A percentile compares a stretch with the other conserved stretches of the same genome.
phyloP scores from a whole-genome alignment of 768 basidiomycete genomes.

The Flagelloscypha sp. region DNA sequence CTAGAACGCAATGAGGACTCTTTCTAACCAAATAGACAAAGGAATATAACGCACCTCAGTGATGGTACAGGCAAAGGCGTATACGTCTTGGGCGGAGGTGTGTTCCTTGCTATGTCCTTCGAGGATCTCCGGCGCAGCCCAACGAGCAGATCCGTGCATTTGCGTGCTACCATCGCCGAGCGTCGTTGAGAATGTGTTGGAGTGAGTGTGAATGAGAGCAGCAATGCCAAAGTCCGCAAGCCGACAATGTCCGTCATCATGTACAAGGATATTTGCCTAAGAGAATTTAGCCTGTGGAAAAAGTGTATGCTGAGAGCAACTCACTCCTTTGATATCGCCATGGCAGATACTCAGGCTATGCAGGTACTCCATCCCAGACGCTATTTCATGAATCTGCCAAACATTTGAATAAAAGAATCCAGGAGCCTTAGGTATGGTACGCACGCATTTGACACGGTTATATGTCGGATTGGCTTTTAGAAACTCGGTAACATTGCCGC shows the following conservation, averaged over 20 bases:
- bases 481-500: not conserved
- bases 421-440: too few relatives aligned
- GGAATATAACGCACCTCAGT: constrained; percentile 18
- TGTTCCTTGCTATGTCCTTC: too few relatives aligned
- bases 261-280: not conserved
- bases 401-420: too few relatives aligned
- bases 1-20: constrained; percentile 6
- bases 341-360: constrained; percentile 14
- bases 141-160: not conserved
- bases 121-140: not conserved
- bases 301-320: too few relatives aligned
- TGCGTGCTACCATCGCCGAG: not conserved
- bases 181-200: too few relatives aligned
- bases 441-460: not conserved
- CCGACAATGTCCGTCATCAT: not conserved
- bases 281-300: too few relatives aligned
- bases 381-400: constrained; percentile 17
- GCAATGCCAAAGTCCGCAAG: not conserved
- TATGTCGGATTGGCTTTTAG: not conserved
- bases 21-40: not conserved
- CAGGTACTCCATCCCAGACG: constrained; percentile 16
- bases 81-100: constrained; percentile 18
- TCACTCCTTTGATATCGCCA: constrained; percentile 15
- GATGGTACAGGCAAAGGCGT: constrained; percentile 20
- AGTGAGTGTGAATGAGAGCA: too few relatives aligned